Evolutionary conservation across 139 green algal species (phyloP).

Genomic region (Chloropicon primus): DNA sequence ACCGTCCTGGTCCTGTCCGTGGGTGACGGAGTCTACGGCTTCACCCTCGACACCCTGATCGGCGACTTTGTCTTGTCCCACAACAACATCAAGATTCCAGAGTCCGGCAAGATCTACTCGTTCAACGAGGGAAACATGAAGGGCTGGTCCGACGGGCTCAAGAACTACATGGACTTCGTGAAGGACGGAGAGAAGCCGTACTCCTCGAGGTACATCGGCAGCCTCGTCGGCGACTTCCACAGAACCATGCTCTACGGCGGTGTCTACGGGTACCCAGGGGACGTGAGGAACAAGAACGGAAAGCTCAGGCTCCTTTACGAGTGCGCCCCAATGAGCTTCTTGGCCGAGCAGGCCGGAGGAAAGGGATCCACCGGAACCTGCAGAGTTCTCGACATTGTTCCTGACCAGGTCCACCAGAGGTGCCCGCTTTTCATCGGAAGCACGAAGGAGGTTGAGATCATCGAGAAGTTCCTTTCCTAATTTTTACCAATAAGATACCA

Average conservation of each 20-base stretch:
- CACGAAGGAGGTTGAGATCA: slow-evolving; percentile 84
- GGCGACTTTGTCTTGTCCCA: slow-evolving; percentile 48
- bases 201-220: slow-evolving; percentile 80
- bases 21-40: slow-evolving; percentile 77
- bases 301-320: slow-evolving; percentile 98
- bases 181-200: slow-evolving; percentile 89
- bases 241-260: slow-evolving; percentile 83
- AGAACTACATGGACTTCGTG: slow-evolving; percentile 70
- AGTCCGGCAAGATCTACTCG: slow-evolving; percentile 92
- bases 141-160: slow-evolving; percentile 56
- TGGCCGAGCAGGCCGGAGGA: slow-evolving; percentile 55
- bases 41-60: slow-evolving; percentile 46
- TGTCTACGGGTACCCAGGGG: slow-evolving; percentile 94
- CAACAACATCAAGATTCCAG: slow-evolving; percentile 45
- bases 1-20: slow-evolving; percentile 69
- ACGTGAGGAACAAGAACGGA: slow-evolving; percentile 84
- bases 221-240: slow-evolving; percentile 66
- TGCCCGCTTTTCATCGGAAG: slow-evolving; percentile 53
- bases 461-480: slow-evolving; percentile 57
- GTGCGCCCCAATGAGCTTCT: slow-evolving; percentile 74
- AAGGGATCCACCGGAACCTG: slow-evolving; percentile 44
- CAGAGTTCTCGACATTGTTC: slow-evolving; percentile 60
- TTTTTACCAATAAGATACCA: too few species aligned
- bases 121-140: slow-evolving; percentile 99
- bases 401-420: slow-evolving; percentile 26